Percentiles rank a stretch among this genome's conserved stretches.
Evolutionary conservation across 1,284 basidiomycete species (phyloP).

Genomic region (Stygiomarasmius scandens): DNA sequence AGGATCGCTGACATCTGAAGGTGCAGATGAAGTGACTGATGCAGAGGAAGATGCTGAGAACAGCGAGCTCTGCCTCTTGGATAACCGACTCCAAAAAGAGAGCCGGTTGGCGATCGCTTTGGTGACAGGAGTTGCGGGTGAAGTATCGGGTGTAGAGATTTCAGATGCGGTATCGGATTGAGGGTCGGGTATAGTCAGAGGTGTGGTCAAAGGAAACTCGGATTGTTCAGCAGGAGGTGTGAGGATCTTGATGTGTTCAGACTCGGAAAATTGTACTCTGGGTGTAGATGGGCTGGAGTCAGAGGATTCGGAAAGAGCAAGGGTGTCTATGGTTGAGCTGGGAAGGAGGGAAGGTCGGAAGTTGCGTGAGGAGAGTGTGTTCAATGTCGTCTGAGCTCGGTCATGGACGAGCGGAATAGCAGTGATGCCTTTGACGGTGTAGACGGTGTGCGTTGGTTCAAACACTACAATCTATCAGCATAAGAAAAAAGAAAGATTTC

Average conservation of each 20-base stretch:
- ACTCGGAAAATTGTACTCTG: conserved; percentile 52
- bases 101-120: conserved; percentile 65
- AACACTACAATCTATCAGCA: conserved; percentile 49
- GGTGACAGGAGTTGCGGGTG: conserved; percentile 50
- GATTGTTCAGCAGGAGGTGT: conserved; percentile 35
- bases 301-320: conserved; percentile 4
- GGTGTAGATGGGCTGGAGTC: conserved; percentile 24
- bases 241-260: conserved; percentile 41
- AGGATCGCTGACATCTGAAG: conserved; percentile 25
- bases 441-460: conserved; percentile 59
- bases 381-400: conserved; percentile 54
- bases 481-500: conserved; percentile 15
- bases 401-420: conserved; percentile 69
- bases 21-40: conserved; percentile 4
- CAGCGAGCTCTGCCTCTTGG: conserved; percentile 40
- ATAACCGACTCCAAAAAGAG: conserved; percentile 70
- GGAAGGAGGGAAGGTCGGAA: conserved; percentile 47
- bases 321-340: conserved; percentile 27
- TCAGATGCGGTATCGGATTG: conserved; percentile 55
- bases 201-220: conserved; percentile 22
- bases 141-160: conserved; percentile 52
- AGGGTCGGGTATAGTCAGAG: conserved; percentile 33
- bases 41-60: conserved; percentile 15
- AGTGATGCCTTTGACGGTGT: conserved; percentile 64
- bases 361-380: conserved; percentile 53